Evolutionary conservation across 2,329 filamentous ascomycete genomes (phyloP).

Genomic region (Lachnellula cervina): DNA sequence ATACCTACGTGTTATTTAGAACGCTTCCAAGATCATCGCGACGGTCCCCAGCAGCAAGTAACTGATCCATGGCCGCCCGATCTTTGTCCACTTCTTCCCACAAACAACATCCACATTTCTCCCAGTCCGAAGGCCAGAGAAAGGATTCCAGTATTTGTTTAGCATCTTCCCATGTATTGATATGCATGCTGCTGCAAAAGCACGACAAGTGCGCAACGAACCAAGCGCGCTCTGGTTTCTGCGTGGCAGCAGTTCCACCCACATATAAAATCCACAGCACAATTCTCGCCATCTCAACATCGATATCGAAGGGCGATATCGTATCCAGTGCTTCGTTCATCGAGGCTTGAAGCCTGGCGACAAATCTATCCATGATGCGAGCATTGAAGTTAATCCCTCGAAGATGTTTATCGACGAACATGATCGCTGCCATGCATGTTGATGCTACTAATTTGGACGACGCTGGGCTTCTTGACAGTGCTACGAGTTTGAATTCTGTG

Average conservation of each 20-base stretch:
- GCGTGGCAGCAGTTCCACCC: constrained; percentile 6
- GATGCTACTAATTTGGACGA: constrained; percentile 11
- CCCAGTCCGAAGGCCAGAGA: constrained; percentile 6
- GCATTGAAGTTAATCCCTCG: constrained; percentile 12
- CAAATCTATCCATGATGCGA: constrained; percentile 9
- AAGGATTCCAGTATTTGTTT: constrained; percentile 8
- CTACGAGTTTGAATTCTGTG: constrained; percentile 8
- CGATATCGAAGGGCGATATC: background rate
- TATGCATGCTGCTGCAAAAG: constrained; percentile 4
- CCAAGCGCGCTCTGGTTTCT: constrained; percentile 7
- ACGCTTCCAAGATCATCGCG: background rate
- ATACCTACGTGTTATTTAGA: background rate
- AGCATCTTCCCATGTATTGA: constrained; percentile 6
- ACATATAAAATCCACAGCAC: constrained; percentile 15
- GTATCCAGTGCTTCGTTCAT: constrained; percentile 9
- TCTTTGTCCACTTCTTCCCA: constrained; percentile 5
- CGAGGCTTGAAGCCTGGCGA: constrained; percentile 6
- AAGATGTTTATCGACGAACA: constrained; percentile 13
- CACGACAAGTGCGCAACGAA: constrained; percentile 8
- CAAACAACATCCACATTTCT: background rate
- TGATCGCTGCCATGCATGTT: constrained; percentile 9
- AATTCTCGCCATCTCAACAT: constrained; percentile 3
- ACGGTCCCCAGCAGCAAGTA: background rate
- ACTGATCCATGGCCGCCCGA: background rate
- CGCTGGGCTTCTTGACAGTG: constrained; percentile 5